phyloP scores from a whole-genome alignment of 2,329 filamentous ascomycete genomes.

The Sphaerulina vaccinii region DNA sequence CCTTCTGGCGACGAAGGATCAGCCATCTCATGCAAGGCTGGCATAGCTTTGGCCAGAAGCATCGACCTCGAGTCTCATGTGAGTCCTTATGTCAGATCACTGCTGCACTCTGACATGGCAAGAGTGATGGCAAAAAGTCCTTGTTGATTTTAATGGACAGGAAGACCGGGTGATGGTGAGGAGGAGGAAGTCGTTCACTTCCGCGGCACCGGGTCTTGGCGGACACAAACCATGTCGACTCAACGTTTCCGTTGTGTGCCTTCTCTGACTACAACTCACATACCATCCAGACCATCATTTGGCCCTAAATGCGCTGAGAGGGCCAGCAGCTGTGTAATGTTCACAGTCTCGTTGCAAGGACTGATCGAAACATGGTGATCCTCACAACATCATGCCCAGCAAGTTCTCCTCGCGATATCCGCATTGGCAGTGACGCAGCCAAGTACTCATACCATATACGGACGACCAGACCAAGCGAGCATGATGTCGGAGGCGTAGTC shows the following conservation, averaged over 20 bases:
- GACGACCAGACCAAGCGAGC: background rate
- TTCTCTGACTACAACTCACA: background rate
- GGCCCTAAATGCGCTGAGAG: too few relatives aligned
- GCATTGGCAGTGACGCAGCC: constrained; percentile 7
- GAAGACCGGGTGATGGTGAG: too few relatives aligned
- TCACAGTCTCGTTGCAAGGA: background rate
- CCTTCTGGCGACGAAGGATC: too few relatives aligned
- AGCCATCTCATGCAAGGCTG: too few relatives aligned
- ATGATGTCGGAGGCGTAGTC: constrained; percentile 9
- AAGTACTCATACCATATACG: background rate
- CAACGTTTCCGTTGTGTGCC: background rate
- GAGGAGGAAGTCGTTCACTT: background rate
- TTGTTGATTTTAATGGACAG: too few relatives aligned
- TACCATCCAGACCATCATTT: too few relatives aligned
- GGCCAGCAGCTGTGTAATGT: too few relatives aligned
- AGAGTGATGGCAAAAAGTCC: too few relatives aligned
- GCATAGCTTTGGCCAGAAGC: too few relatives aligned
- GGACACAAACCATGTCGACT: background rate
- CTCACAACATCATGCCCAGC: constrained; percentile 2
- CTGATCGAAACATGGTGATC: background rate
- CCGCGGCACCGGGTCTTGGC: background rate
- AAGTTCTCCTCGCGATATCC: constrained; percentile 3
- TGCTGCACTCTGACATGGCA: too few relatives aligned
- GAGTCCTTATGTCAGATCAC: too few relatives aligned
- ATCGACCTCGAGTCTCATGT: too few relatives aligned